These are phyloP conservation scores for Forsythia viridissima DNA, from an alignment of 257 asterid genomes.

Conservation along the genomic window DNA sequence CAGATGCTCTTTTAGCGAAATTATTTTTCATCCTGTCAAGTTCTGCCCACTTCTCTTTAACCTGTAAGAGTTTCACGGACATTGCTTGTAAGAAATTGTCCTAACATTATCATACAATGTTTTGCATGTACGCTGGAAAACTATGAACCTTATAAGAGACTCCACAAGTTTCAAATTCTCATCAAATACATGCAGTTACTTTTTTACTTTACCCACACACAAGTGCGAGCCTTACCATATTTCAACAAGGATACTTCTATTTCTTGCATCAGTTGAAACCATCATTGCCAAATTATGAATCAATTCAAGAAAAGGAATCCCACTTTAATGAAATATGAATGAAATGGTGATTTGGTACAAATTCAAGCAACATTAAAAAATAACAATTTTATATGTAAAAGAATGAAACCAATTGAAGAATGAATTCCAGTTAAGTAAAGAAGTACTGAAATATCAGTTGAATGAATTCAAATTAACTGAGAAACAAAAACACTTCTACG, in stretches of 20 bases:
- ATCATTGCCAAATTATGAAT: neutral
- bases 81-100: conserved; percentile 19
- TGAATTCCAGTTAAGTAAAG: neutral
- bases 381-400: neutral
- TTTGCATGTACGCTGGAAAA: neutral
- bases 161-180: conserved; percentile 10
- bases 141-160: conserved; percentile 7
- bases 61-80: conserved; percentile 52
- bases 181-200: neutral
- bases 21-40: conserved; percentile 69
- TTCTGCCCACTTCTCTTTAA: conserved; percentile 85
- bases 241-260: neutral
- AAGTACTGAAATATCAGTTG: neutral
- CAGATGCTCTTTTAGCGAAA: conserved; percentile 90
- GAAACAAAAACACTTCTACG: neutral
- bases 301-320: neutral
- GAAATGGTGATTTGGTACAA: neutral
- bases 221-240: neutral
- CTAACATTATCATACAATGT: conserved; percentile 14
- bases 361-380: neutral
- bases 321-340: neutral
- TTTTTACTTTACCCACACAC: conserved; percentile 11
- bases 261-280: conserved; percentile 2
- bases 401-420: neutral
- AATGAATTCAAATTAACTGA: neutral